phyloP scores from a whole-genome alignment of 2,329 filamentous ascomycete genomes.

The Aspergillus niger region DNA sequence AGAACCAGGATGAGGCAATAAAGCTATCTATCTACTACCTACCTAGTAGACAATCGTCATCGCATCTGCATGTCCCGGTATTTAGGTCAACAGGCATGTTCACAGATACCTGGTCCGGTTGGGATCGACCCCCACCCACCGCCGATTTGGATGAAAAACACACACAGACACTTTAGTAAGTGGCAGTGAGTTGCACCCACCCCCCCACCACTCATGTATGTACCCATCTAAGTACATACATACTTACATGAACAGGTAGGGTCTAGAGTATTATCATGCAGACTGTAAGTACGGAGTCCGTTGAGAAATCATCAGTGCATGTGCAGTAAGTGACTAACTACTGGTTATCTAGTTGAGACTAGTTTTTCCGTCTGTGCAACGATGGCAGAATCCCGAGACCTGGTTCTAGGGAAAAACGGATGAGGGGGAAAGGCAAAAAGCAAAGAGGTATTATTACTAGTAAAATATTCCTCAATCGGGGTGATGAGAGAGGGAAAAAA shows the following conservation, averaged over 20 bases:
- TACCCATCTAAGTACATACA: not conserved
- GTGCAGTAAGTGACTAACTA: not conserved
- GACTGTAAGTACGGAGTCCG: not conserved
- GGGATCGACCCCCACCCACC: not conserved
- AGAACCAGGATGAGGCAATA: not conserved
- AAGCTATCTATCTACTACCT: not conserved
- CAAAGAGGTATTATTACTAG: too few relatives aligned
- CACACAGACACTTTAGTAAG: not conserved
- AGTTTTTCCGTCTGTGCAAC: not conserved
- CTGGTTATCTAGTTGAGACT: not conserved
- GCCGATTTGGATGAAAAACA: not conserved
- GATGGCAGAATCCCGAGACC: not conserved
- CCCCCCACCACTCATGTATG: not conserved
- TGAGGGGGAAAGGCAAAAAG: too few relatives aligned
- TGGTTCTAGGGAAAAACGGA: too few relatives aligned
- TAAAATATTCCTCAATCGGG: too few relatives aligned
- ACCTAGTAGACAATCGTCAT: not conserved
- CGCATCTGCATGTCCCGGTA: not conserved
- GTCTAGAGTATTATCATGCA: not conserved
- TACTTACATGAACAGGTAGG: not conserved
- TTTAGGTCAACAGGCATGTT: conserved; percentile 3
- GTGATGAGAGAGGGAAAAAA: not conserved
- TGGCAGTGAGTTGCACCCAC: not conserved
- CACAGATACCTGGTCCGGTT: conserved; percentile 1
- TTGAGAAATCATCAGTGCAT: not conserved